Conservation (phyloP, 257 asterid species). For the Solanum piurae region DNA sequence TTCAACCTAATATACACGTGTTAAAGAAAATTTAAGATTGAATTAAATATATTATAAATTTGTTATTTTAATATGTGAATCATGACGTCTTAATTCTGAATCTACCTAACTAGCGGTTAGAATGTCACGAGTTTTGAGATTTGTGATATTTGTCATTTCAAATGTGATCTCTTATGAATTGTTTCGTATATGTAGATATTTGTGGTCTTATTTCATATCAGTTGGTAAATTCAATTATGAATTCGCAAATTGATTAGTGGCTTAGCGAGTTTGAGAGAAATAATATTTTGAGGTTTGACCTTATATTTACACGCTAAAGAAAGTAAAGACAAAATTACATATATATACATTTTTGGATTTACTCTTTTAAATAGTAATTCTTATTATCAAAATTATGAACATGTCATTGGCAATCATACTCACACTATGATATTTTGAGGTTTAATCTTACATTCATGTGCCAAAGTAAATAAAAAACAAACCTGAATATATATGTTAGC, state of each 20-base stretch:
- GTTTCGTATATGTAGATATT: neutral
- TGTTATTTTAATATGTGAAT: neutral
- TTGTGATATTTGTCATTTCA: neutral
- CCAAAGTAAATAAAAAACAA: neutral
- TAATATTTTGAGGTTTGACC: neutral
- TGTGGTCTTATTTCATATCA: neutral
- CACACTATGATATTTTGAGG: neutral
- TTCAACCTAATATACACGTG: neutral
- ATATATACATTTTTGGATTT: neutral
- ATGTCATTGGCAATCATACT: neutral
- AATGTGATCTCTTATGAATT: neutral
- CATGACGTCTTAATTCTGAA: neutral
- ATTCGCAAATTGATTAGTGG: neutral
- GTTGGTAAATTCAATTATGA: neutral
- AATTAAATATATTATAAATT: neutral
- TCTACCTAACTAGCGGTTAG: fast-evolving
- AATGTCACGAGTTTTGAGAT: neutral
- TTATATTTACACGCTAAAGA: neutral
- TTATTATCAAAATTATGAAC: neutral
- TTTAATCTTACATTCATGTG: neutral
- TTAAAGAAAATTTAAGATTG: neutral
- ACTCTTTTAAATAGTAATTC: neutral
- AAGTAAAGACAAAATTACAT: neutral
- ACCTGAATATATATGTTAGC: neutral
- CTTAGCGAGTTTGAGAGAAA: neutral